These are phyloP conservation scores for Magnusiomyces ingens DNA, from an alignment of 1,139 yeast genomes.

Conservation along the genomic window DNA sequence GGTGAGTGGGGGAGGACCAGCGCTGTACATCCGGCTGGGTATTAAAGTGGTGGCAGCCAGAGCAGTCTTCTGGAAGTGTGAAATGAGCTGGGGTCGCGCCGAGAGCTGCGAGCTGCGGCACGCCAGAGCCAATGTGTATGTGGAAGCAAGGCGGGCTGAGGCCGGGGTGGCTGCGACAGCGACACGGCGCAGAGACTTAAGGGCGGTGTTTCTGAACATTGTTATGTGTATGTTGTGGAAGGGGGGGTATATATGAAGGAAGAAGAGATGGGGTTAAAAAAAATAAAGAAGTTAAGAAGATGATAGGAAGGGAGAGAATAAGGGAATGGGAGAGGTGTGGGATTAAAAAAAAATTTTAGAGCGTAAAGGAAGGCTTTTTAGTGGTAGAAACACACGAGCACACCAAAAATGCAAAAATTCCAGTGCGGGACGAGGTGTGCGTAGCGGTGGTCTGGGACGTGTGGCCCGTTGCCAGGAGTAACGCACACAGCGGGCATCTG, in stretches of 20 bases:
- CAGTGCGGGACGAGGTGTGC: no score
- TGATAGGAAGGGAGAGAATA: not conserved
- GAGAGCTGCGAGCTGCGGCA: not conserved
- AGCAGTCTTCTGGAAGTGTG: not conserved
- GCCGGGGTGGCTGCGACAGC: constrained; percentile 3
- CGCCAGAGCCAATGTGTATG: not conserved
- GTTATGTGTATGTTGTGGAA: constrained; percentile 1
- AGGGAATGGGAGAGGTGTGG: not conserved
- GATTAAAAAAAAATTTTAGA: not conserved
- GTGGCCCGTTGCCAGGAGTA: no score
- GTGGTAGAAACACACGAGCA: no score
- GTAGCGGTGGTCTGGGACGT: no score
- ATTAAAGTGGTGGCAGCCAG: constrained; percentile 1
- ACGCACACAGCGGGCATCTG: no score
- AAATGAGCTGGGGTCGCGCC: not conserved
- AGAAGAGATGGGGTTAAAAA: not conserved
- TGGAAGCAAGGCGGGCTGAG: not conserved
- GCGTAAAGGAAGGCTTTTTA: no score
- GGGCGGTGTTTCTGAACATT: constrained; percentile 13
- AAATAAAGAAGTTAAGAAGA: not conserved
- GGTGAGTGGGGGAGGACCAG: constrained; percentile 34
- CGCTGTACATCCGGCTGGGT: constrained; percentile 26
- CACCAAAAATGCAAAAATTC: no score
- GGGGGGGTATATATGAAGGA: not conserved
- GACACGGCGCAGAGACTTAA: constrained; percentile 7